Conservation (phyloP, 106 monocot species). For the Allium cepa region DNA sequence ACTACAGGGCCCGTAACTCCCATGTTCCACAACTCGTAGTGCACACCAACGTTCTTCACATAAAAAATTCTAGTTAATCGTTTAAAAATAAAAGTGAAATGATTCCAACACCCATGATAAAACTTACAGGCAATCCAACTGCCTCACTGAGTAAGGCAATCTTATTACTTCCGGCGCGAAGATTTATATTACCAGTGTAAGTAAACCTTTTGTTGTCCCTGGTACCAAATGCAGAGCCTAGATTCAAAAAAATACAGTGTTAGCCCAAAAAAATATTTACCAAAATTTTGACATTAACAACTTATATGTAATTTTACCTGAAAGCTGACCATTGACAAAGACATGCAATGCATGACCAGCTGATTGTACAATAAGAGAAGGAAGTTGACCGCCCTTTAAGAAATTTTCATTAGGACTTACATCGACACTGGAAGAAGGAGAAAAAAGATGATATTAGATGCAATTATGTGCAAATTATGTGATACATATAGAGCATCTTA, state of each 20-base stretch:
- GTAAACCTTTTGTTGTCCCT: constrained; percentile 60
- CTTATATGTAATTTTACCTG: constrained; percentile 10
- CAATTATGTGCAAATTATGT: no score
- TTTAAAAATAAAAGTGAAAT: neutral
- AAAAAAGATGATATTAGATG: no score
- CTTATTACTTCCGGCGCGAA: constrained; percentile 85
- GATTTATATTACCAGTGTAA: constrained; percentile 56
- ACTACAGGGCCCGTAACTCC: constrained; percentile 87
- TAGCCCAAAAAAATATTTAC: neutral
- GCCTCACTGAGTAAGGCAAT: constrained; percentile 92
- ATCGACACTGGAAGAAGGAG: constrained; percentile 53
- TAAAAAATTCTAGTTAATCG: neutral
- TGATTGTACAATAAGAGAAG: constrained; percentile 66
- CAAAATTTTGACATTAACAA: neutral
- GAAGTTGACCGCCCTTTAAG: constrained; percentile 48
- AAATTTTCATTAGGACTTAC: constrained; percentile 64
- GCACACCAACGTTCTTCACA: constrained; percentile 77
- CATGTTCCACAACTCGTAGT: constrained; percentile 94
- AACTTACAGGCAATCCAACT: constrained; percentile 79
- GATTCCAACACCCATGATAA: neutral
- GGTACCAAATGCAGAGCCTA: constrained; percentile 87
- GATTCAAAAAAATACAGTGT: neutral
- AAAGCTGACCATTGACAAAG: constrained; percentile 75
- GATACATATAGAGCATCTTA: no score
- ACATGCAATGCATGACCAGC: constrained; percentile 94